Base-by-base conservation (phyloP, 768 basidiomycete genomes). In the Artomyces pyxidatus region DNA sequence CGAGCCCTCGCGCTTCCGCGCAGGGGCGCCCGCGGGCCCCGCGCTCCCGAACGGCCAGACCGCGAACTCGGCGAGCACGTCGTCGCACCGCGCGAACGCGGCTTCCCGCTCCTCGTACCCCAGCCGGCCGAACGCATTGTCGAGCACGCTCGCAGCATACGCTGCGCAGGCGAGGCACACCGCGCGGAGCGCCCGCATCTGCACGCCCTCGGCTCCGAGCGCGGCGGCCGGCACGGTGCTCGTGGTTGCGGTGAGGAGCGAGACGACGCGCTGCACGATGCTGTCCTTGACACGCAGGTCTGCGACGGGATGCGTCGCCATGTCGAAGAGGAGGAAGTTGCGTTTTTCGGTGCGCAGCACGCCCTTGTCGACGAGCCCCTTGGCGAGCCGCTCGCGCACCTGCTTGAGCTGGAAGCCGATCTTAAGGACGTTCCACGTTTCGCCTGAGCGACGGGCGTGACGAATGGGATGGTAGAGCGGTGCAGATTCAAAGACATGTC, bases 371-470 rank as follows among this genome's bases (percentile, higher is more conserved):
- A 97, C 95, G 35, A 99, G 80, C 3, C 95, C 78, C 65, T 99
- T 99, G 12, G 94, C 93, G 35, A 99, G 83, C 16, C 95, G 88
- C 69, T 99, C 95, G 40, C 95, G 85, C 35, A 98, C 95, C 69
- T 97, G 95, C 67, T 97, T 97, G 41, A 99, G 83, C 67, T 99
- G 95, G 68, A 91, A 99, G 21, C 94, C 94, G 47, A 99, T 98
- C 70, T 98, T 98, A 85, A 97, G 92, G 7, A 99, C 93, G 67
- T 98, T 99, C 95, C 95, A 99, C 42, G 95, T 98, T 71, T 99
- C 95, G 48, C 95, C 94, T 97, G 61, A 6, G 16, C 23, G n/a
- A n/a, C 29, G 12, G 43, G 41, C 32, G 38, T 22, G 41, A 30
- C 27, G 51, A 23, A 25, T 29, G 27, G 11, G 41, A 48, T 29